These are phyloP conservation scores for Monosporascus sp. DNA, from an alignment of 2,329 filamentous ascomycete species.

Conservation along the genomic window DNA sequence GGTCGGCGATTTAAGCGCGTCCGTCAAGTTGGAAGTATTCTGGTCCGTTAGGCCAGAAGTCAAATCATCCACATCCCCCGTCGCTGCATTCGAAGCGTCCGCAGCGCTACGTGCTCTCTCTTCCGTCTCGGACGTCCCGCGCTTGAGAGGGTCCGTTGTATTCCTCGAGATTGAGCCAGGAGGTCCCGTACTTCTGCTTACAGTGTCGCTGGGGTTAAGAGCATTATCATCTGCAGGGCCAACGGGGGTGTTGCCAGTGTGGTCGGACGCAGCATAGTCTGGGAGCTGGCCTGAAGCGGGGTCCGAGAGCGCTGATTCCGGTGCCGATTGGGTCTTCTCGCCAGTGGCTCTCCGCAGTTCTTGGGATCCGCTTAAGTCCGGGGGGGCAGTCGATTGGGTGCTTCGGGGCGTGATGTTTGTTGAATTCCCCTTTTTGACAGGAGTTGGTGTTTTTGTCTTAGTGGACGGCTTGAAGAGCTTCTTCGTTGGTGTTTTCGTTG, in stretches of 20 bases:
- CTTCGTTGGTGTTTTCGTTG: slow-evolving; percentile 23
- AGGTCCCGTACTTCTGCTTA: slow-evolving; percentile 17
- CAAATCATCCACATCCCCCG: not conserved
- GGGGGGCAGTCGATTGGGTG: slow-evolving; percentile 1
- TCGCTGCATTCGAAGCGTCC: not conserved
- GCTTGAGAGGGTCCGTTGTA: slow-evolving; percentile 7
- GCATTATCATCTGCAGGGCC: slow-evolving; percentile 16
- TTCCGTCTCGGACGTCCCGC: slow-evolving; percentile 4
- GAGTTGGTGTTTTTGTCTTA: slow-evolving; percentile 25
- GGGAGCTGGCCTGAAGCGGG: slow-evolving; percentile 7
- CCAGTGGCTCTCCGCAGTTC: not conserved
- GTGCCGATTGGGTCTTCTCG: slow-evolving; percentile 1
- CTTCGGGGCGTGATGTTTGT: slow-evolving; percentile 11
- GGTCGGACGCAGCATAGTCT: slow-evolving; percentile 12
- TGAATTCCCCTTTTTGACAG: slow-evolving; percentile 15
- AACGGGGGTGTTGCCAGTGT: slow-evolving; percentile 11
- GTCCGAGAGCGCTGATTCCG: not conserved
- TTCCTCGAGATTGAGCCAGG: slow-evolving; percentile 8
- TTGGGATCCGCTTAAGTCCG: not conserved
- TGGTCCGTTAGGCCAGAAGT: not conserved
- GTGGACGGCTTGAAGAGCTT: slow-evolving; percentile 29
- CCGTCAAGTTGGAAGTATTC: slow-evolving; percentile 6
- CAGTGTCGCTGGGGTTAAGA: slow-evolving; percentile 20
- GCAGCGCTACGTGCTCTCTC: slow-evolving; percentile 1
- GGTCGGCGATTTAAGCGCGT: slow-evolving; percentile 14